phyloP scores from a whole-genome alignment of 345 rosid genomes.

The Murraya paniculata region DNA sequence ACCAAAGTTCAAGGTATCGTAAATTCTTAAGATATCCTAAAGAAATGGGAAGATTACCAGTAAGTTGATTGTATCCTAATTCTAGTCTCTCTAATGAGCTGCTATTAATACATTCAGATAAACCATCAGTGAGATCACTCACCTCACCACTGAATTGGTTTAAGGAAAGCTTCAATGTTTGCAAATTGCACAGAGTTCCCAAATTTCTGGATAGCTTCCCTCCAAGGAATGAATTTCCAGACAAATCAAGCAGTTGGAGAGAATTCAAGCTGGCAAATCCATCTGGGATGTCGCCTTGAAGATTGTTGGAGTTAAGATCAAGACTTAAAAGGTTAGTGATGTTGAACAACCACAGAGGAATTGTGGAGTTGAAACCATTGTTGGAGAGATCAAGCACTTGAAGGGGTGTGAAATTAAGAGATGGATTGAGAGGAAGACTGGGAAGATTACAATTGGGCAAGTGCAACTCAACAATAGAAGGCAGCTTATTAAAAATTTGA shows the following conservation, averaged over 20 bases:
- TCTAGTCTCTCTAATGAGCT: constrained; percentile 15
- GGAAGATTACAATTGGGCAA: constrained; percentile 24
- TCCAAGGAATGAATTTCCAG: constrained; percentile 9
- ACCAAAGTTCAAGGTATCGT: constrained; percentile 3
- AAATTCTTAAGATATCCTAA: constrained; percentile 24
- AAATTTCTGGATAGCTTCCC: not conserved
- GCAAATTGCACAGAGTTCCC: constrained; percentile 7
- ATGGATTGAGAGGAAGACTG: constrained; percentile 7
- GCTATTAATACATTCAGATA: constrained; percentile 11
- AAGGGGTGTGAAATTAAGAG: constrained; percentile 23
- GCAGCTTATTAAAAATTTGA: constrained; percentile 19
- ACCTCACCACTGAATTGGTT: constrained; percentile 22
- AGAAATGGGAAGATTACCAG: constrained; percentile 30
- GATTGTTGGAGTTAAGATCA: not conserved
- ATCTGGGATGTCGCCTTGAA: constrained; percentile 17
- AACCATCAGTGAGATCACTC: constrained; percentile 15
- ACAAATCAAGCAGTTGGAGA: constrained; percentile 14
- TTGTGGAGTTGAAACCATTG: constrained; percentile 20
- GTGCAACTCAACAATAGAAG: constrained; percentile 27
- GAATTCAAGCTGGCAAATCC: not conserved
- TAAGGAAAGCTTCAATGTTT: constrained; percentile 15
- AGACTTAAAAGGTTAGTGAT: not conserved
- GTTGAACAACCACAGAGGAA: constrained; percentile 23
- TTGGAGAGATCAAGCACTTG: constrained; percentile 14
- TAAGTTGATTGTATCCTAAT: constrained; percentile 17